Conservation (phyloP, 495 filamentous ascomycete genomes). For the Endocarpon pusillum region DNA sequence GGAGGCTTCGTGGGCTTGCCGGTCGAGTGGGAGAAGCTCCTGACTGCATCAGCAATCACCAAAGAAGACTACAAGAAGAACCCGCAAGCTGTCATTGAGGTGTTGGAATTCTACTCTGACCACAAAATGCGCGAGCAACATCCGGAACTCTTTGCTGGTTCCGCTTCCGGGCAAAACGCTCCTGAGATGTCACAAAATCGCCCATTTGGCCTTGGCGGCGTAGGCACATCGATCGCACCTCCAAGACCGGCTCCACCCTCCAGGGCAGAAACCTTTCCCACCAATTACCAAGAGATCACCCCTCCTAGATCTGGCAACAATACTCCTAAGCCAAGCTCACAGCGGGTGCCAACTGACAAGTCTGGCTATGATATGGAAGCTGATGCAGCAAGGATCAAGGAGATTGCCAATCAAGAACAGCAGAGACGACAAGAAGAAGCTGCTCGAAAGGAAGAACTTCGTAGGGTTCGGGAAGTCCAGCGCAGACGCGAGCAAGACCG, state of each 20-base stretch:
- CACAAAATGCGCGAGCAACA: slow-evolving; percentile 76
- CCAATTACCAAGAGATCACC: slow-evolving; percentile 17
- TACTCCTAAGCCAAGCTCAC: slow-evolving; percentile 21
- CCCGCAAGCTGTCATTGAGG: slow-evolving; percentile 94
- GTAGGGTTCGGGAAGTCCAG: slow-evolving; percentile 17
- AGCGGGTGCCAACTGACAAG: slow-evolving; percentile 17
- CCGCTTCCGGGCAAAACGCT: slow-evolving; percentile 48
- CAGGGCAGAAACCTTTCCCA: slow-evolving; percentile 28
- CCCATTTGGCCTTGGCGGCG: slow-evolving; percentile 42
- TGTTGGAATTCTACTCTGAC: slow-evolving; percentile 93
- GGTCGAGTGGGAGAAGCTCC: slow-evolving; percentile 86
- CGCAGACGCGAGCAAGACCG: slow-evolving; percentile 35
- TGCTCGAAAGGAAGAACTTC: slow-evolving; percentile 16
- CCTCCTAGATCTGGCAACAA: slow-evolving; percentile 18
- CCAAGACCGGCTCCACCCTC: slow-evolving; percentile 50
- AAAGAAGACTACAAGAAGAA: slow-evolving; percentile 97
- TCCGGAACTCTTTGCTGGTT: slow-evolving; percentile 53
- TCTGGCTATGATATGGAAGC: slow-evolving; percentile 25
- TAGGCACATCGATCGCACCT: slow-evolving; percentile 57
- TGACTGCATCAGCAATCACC: slow-evolving; percentile 89
- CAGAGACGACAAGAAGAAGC: slow-evolving; percentile 35
- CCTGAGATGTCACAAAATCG: slow-evolving; percentile 30
- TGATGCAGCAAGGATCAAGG: slow-evolving; percentile 30
- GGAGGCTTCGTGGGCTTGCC: slow-evolving; percentile 88
- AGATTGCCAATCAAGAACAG: slow-evolving; percentile 31